Evolutionary conservation across 2,329 filamentous ascomycete genomes (phyloP), one percentile per base, ranked within the genome.

Genomic region (Alternaria sp.): DNA sequence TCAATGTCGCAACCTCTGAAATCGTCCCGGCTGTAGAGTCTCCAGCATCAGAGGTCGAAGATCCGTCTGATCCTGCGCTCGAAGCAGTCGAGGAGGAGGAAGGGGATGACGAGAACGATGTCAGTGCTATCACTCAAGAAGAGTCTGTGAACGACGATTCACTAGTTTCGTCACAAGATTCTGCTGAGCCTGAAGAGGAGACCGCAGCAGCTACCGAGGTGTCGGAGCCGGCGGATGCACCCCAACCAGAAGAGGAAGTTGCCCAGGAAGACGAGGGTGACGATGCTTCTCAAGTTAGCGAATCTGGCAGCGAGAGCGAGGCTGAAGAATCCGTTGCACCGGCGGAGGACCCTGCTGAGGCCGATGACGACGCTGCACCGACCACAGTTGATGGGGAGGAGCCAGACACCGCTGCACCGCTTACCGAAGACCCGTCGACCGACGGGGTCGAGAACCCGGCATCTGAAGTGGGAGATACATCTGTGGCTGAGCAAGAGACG

Each of bases 171-270:
- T 33, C 44, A n/a, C 49, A 59, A 55, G 49, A 44, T 12, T 58
- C 56, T 7, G 47, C 55, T 46, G 64, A 47, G 23, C 20, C 49
- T 5, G 49, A 58, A 43, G 49, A 55, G 44, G 64, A 64, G 18
- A 23, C 57, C 8, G 6, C 28, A 12, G 58, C 61, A 15, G 26
- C 57, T 37, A 55, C 45, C 7, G 33, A 58, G 9, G 50, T 62
- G 10, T 11, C 43, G 5, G 60, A 65, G 25, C 61, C 65, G 25
- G 33, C 21, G 5, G 63, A 66, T 14, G 54, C 60, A 11, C 43
- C 53, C 14, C 12, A 23, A 7, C 43, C 26, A 23, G 37, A 37
- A 21, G 55, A 59, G 11, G 51, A 47, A 3, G 55, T 25, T 5
- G 6, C 21, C 9, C 30, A 49, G 14, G 53, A 64, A 20, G 18